Conservation (phyloP, 1,284 basidiomycete genomes). For the Phlebopus sp. region DNA sequence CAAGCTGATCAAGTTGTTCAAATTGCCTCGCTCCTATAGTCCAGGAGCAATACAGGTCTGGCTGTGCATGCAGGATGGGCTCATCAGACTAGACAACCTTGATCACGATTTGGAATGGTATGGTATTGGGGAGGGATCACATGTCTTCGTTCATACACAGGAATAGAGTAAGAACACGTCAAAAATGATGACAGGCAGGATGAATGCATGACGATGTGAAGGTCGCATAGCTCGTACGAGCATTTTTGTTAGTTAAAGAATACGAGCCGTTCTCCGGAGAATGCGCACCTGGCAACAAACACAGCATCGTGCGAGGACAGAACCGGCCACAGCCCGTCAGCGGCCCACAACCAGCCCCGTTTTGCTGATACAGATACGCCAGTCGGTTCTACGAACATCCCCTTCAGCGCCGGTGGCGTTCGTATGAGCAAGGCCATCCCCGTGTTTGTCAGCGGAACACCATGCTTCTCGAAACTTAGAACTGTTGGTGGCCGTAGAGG, state of each 20-base stretch:
- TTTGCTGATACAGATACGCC: conserved; percentile 1
- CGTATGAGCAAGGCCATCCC: conserved; percentile 12
- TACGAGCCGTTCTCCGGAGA: conserved; percentile 2
- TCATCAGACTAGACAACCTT: conserved; percentile 44
- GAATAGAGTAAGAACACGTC: conserved; percentile 10
- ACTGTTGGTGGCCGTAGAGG: conserved; percentile 6
- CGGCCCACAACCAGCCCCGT: conserved; percentile 7
- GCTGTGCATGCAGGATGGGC: conserved; percentile 51
- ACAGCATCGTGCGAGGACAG: background rate
- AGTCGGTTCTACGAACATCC: conserved; percentile 2
- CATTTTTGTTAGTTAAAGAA: conserved; percentile 11
- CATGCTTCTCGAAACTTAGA: conserved; percentile 23
- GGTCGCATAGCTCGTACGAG: conserved; percentile 7
- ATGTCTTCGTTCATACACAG: conserved; percentile 39
- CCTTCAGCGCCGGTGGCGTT: conserved; percentile 8
- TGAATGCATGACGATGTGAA: conserved; percentile 9
- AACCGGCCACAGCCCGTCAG: background rate
- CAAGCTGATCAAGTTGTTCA: conserved; percentile 50
- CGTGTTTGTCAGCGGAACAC: conserved; percentile 4
- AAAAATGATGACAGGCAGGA: conserved; percentile 4
- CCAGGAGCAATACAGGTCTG: conserved; percentile 44
- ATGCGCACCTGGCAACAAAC: conserved; percentile 18
- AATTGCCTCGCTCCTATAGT: conserved; percentile 12
- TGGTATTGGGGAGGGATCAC: conserved; percentile 62
- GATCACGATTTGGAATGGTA: conserved; percentile 66